phyloP scores from a whole-genome alignment of 169 alveolate genomes.

The Babesia sp. region DNA sequence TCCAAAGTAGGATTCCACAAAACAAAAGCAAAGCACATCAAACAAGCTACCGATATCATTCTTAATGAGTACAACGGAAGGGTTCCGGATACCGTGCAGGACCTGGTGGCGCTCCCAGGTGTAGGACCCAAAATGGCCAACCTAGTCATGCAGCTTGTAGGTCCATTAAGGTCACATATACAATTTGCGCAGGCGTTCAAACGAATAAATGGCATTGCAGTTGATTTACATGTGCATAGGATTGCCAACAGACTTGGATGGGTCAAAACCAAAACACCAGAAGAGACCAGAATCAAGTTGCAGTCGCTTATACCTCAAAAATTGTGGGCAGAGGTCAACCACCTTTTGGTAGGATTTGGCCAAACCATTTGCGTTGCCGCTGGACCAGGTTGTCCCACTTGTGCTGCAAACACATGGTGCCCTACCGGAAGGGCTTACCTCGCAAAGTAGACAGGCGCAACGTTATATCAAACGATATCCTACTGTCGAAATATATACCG shows the following conservation, averaged over 20 bases:
- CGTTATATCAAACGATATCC: background rate
- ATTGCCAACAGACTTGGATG: conserved; percentile 87
- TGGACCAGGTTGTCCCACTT: conserved; percentile 69
- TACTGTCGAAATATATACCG: background rate
- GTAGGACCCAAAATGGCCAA: conserved; percentile 94
- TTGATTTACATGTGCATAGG: conserved; percentile 94
- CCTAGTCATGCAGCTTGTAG: conserved; percentile 86
- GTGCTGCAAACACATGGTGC: conserved; percentile 68
- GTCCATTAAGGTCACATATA: conserved; percentile 78
- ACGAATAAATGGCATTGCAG: conserved; percentile 88
- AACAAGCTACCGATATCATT: conserved; percentile 83
- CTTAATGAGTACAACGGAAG: conserved; percentile 83
- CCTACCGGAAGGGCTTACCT: conserved; percentile 63
- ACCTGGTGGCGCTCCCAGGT: conserved; percentile 88
- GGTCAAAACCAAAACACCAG: conserved; percentile 91
- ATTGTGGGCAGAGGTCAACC: conserved; percentile 90
- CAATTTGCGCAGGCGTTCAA: conserved; percentile 69
- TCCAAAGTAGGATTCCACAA: conserved; percentile 91
- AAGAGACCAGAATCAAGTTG: conserved; percentile 86
- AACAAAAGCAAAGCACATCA: conserved; percentile 88
- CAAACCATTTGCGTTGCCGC: conserved; percentile 89
- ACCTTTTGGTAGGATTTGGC: conserved; percentile 94
- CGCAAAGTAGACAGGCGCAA: background rate
- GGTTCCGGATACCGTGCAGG: conserved; percentile 88
- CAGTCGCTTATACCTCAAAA: conserved; percentile 84